These are phyloP conservation scores for Wickerhamiella pararugosa DNA, from an alignment of 1,139 yeast genomes.

Conservation along the genomic window DNA sequence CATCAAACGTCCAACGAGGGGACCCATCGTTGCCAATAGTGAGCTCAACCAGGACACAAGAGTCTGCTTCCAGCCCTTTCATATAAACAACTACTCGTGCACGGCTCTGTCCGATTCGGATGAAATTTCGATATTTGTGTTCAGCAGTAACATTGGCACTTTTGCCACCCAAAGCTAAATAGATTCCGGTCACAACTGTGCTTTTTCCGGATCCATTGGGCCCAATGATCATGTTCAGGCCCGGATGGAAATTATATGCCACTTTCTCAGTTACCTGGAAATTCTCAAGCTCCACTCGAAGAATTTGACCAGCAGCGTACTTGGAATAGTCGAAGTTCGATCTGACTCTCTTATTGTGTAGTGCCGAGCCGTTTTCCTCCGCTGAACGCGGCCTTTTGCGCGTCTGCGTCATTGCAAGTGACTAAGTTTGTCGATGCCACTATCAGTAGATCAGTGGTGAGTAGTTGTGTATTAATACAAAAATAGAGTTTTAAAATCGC, in stretches of 20 bases:
- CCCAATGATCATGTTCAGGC: slow-evolving; percentile 83
- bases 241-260: slow-evolving; percentile 68
- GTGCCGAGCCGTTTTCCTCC: no score
- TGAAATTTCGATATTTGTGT: slow-evolving; percentile 39
- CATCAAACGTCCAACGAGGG: slow-evolving; percentile 29
- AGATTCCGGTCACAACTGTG: slow-evolving; percentile 85
- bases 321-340: no score
- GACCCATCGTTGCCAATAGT: slow-evolving; percentile 3
- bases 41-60: neutral
- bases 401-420: no score
- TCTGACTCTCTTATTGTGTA: no score
- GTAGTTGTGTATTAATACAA: no score
- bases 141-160: slow-evolving; percentile 62
- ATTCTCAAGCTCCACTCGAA: slow-evolving; percentile 10
- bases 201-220: slow-evolving; percentile 97
- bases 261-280: slow-evolving; percentile 40
- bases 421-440: no score
- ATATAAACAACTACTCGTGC: slow-evolving; percentile 36
- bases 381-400: no score
- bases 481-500: no score
- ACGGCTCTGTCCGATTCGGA: slow-evolving; percentile 50
- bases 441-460: no score
- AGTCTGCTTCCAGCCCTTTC: slow-evolving; percentile 1
- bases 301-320: slow-evolving; percentile 12
- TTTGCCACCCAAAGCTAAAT: slow-evolving; percentile 76